Percentiles rank a stretch among this genome's conserved stretches.
These are phyloP conservation scores for Spizellomyces sp. DNA, from an alignment of 192 early-diverging fungal species.

Conservation along the genomic window DNA sequence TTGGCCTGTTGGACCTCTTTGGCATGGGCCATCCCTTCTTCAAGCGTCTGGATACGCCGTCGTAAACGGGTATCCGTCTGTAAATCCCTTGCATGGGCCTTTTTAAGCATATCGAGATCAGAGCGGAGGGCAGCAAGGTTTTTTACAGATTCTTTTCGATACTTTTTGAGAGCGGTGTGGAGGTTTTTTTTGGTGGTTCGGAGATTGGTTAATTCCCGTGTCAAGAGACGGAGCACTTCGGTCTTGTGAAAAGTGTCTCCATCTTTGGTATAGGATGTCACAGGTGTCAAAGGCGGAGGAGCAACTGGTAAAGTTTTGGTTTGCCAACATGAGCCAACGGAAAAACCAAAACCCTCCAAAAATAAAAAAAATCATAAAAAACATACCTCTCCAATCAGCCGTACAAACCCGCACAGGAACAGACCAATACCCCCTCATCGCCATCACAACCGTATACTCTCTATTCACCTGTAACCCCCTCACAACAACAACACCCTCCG, in stretches of 20 bases:
- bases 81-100: background rate
- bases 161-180: background rate
- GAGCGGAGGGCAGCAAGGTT: background rate
- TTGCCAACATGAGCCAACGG: background rate
- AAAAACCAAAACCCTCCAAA: background rate
- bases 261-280: too few species aligned
- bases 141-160: background rate
- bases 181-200: background rate
- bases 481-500: background rate
- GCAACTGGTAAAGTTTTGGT: background rate
- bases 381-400: background rate
- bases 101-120: background rate
- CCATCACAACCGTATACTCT: background rate
- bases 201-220: background rate
- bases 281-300: background rate
- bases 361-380: too few species aligned
- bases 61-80: background rate
- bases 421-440: background rate
- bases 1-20: too few species aligned
- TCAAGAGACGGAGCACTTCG: background rate
- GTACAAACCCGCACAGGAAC: background rate
- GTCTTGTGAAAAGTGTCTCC: background rate
- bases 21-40: background rate
- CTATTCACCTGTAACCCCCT: background rate
- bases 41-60: background rate